These are phyloP conservation scores for Zea mays DNA, from an alignment of 176 grass and related monocot species.

Conservation along the genomic window Zm-B73-REFERENCE-NAM-5.0 NC_050097.1:212745501-212746000, in stretches of 20 bases:
- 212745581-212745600: conserved; percentile 17
- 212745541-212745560: conserved; percentile 17
- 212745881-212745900: background rate
- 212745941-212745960: conserved; percentile 40
- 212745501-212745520: background rate
- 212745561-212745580: conserved; percentile 55
- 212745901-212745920: conserved; percentile 30
- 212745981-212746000: conserved; percentile 3
- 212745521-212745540: conserved; percentile 61
- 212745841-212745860: conserved; percentile 17
- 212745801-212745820: conserved; percentile 20
- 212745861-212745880: conserved; percentile 15
- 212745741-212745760: conserved; percentile 38
- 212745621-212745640: conserved; percentile 3
- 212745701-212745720: background rate
- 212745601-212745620: conserved; percentile 24
- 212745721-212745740: conserved; percentile 22
- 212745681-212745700: conserved; percentile 12
- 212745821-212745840: conserved; percentile 14
- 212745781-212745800: conserved; percentile 46
- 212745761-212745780: conserved; percentile 44
- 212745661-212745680: background rate
- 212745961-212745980: background rate
- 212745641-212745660: conserved; percentile 17
- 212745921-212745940: conserved; percentile 34